Percentiles rank a stretch among this genome's conserved stretches.
Evolutionary conservation across 768 basidiomycete species (phyloP).

Genomic region (Cyathus striatus): DNA sequence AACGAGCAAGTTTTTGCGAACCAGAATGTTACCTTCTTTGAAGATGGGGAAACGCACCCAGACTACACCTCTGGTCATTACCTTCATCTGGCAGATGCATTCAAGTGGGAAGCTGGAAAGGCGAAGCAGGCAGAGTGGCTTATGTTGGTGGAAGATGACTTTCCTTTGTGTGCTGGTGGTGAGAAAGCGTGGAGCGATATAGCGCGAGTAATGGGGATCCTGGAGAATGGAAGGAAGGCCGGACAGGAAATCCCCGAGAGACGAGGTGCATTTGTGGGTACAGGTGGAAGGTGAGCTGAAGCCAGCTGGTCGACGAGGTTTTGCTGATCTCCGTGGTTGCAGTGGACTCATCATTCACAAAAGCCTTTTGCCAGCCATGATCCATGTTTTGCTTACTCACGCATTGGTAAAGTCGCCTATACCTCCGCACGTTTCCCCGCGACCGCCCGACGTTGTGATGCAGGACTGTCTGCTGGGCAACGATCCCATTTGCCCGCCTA

Average conservation of each 20-base stretch:
- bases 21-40: constrained; percentile 18
- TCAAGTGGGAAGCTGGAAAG: constrained; percentile 25
- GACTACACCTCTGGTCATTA: constrained; percentile 25
- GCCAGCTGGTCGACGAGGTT: neutral
- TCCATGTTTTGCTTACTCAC: constrained; percentile 22
- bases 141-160: constrained; percentile 40
- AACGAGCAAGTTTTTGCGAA: constrained; percentile 16
- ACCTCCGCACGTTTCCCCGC: constrained; percentile 17
- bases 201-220: constrained; percentile 21
- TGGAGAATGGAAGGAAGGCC: constrained; percentile 15
- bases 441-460: constrained; percentile 32
- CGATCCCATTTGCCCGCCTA: constrained; percentile 29
- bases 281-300: constrained; percentile 32
- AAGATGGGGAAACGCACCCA: constrained; percentile 23
- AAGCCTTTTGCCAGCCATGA: constrained; percentile 26
- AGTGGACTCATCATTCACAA: constrained; percentile 38
- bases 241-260: constrained; percentile 10
- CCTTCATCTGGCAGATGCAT: constrained; percentile 35
- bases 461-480: constrained; percentile 37
- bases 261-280: constrained; percentile 34
- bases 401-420: constrained; percentile 21
- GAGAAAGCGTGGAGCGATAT: constrained; percentile 26
- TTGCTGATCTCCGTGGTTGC: constrained; percentile 2
- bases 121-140: constrained; percentile 29
- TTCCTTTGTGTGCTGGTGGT: constrained; percentile 29